Base-by-base conservation (phyloP, 2,329 filamentous ascomycete species). In the Chrysosporium queenslandicum region DNA sequence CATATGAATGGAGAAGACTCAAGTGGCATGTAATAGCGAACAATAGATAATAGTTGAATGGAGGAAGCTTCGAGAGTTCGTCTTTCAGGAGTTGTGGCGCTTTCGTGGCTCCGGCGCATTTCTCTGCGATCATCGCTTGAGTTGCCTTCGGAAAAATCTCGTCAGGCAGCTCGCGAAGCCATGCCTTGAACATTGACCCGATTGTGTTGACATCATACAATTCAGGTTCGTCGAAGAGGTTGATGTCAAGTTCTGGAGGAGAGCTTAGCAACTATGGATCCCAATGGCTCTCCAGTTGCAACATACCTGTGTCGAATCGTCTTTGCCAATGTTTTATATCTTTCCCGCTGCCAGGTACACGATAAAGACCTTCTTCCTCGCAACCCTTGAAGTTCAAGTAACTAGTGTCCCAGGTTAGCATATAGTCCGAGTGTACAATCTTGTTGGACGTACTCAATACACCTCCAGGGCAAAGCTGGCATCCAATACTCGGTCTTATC, bases 401-500 rank as follows among this genome's bases (percentile, higher is more conserved):
- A 71, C 78, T 80, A 58, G 34, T 49, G 50, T 11, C 41, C 32
- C 7, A n/a, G 1, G 23, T 46, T 42, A 43, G 47, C 9, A 14
- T 27, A 25, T 5, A 29, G 8, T n/a, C n/a, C n/a, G n/a, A n/a
- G n/a, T n/a, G n/a, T n/a, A n/a, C n/a, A n/a, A n/a, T n/a, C n/a
- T n/a, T 8, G 1, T 2, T 32, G 4, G 34, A 72, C 77, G 64
- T 71, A 82, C 76, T 97, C 91, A 58, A 97, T 96, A 54, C 89
- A 94, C 57, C 91, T 79, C 86, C 91, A 96, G 0, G 91, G 90
- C 54, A 97, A 83, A 5, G 89, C 87, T 11, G 91, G 91, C 90
- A 97, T 95, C 91, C 91, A 97, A 64, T 94, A 97, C 64, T 96
- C 91, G 0, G 91, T 97, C 75, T 96, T 96, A 64, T 97, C 91